Evolutionary conservation across 2,329 filamentous ascomycete genomes (phyloP), one percentile per base, ranked within the genome.

Genomic region (Cladophialophora yegresii): DNA sequence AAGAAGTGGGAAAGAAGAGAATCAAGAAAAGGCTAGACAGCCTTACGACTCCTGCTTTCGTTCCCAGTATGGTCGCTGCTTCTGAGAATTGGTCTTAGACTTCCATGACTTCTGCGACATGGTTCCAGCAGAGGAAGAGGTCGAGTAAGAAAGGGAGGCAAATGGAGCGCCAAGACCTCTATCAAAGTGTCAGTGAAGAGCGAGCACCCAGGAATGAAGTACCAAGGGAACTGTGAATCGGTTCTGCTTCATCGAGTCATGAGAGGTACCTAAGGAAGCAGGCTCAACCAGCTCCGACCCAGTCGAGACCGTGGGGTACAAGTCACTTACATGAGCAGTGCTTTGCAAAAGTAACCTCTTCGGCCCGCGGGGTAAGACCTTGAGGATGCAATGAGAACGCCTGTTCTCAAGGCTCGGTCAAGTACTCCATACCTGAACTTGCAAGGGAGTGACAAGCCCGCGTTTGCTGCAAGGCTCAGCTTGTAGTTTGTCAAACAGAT

Each of bases 41-140:
- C 36, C 63, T 67, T 65, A 67, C 66, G 63, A 65, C 47, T 65
- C 47, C 47, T 61, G 60, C 54, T 63, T 65, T 16, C 57, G 54
- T 54, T 65, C 53, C 66, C 66, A 67, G 30, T 50, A 45, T 7
- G 66, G 66, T 30, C 49, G 50, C 13, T 67, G 63, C 45, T 67
- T 67, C 20, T 58, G 53, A 61, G 63, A 49, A 60, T 63, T 65
- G 58, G 26, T 51, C 20, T 58, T 57, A 61, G 63, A 49, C 63
- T 65, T 65, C 23, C 51, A 33, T 54, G 51, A 12, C 51, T 54
- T 54, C 13, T 54, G 51, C 16, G 51, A 40, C 26, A 33, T 43
- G 20, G 62, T 30, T 43, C 33, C 5, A 43, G 28, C 10, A 30
- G 36, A 36, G 30, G 32, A 40, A 13, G 28, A 49, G 57, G 50